Conservation (phyloP, 768 basidiomycete species). For the Phanerochaete sordida region DNA sequence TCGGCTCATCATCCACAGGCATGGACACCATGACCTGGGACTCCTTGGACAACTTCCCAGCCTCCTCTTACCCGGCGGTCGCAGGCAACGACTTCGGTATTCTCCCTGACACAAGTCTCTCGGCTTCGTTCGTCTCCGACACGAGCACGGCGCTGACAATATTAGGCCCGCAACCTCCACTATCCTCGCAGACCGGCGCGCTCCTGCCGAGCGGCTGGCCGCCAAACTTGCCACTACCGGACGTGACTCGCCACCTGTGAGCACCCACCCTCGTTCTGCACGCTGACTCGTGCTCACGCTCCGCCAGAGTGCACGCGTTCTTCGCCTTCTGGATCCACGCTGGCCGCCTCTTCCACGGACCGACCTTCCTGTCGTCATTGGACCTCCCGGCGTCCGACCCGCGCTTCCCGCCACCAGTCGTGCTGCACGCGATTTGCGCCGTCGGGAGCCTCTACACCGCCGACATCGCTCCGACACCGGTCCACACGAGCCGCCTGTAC, state of each 20-base stretch:
- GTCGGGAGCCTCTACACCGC: constrained; percentile 74
- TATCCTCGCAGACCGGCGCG: background rate
- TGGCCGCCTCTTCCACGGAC: constrained; percentile 61
- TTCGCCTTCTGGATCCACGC: constrained; percentile 77
- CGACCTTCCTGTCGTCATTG: constrained; percentile 63
- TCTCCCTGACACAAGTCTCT: background rate
- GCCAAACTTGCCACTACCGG: constrained; percentile 52
- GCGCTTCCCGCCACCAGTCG: constrained; percentile 65
- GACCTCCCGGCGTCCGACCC: constrained; percentile 63
- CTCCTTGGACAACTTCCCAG: background rate
- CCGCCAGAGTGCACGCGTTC: constrained; percentile 66
- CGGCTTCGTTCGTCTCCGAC: background rate
- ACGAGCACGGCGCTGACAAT: background rate
- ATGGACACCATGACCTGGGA: background rate
- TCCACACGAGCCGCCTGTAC: constrained; percentile 1
- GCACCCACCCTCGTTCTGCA: constrained; percentile 23
- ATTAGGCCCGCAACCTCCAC: background rate
- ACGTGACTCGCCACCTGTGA: constrained; percentile 64
- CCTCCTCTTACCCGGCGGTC: background rate
- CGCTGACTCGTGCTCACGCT: background rate
- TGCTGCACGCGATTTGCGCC: constrained; percentile 86
- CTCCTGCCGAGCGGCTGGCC: constrained; percentile 44
- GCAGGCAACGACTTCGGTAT: background rate
- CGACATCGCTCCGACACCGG: constrained; percentile 43
- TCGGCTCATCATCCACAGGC: background rate